A percentile compares a stretch with the other conserved stretches of the same genome.
phyloP scores from a whole-genome alignment of 768 basidiomycete genomes.

The Podaxis sp. region DNA sequence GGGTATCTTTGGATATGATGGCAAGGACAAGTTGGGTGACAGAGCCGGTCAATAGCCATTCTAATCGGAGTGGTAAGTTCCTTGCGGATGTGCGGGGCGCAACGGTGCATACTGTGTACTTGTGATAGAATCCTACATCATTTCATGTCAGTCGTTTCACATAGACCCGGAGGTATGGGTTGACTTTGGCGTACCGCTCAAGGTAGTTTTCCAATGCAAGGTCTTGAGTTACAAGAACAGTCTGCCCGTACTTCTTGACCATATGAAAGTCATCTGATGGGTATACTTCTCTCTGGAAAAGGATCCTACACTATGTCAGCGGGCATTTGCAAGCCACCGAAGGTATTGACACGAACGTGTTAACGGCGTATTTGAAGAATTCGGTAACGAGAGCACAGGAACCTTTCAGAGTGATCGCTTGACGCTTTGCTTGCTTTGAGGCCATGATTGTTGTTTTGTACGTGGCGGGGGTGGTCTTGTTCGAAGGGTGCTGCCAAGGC shows the following conservation, averaged over 20 bases:
- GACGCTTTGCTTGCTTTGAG: constrained; percentile 55
- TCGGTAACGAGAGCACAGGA: constrained; percentile 93
- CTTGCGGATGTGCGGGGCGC: not conserved
- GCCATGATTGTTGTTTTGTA: constrained; percentile 29
- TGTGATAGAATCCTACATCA: constrained; percentile 78
- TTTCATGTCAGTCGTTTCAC: not conserved
- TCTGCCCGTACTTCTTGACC: constrained; percentile 99
- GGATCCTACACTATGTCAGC: constrained; percentile 54
- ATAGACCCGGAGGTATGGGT: not conserved
- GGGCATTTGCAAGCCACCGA: constrained; percentile 14
- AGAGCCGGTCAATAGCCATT: constrained; percentile 91
- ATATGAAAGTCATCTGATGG: constrained; percentile 98
- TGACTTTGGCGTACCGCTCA: constrained; percentile 51
- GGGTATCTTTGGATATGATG: constrained; percentile 93
- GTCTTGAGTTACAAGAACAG: constrained; percentile 92
- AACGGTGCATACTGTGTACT: constrained; percentile 73
- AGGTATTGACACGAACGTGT: constrained; percentile 63
- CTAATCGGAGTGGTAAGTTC: constrained; percentile 37
- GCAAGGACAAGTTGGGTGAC: constrained; percentile 94
- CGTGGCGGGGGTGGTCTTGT: constrained; percentile 15
- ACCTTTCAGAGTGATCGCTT: constrained; percentile 93
- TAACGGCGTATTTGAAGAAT: constrained; percentile 99
- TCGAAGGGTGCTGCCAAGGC: constrained; percentile 7
- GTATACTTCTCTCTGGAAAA: constrained; percentile 96
- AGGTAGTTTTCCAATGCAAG: constrained; percentile 92